These are phyloP conservation scores for Phytophthora tentaculata DNA, from an alignment of 352 stramenopile species.

Conservation along the genomic window DNA sequence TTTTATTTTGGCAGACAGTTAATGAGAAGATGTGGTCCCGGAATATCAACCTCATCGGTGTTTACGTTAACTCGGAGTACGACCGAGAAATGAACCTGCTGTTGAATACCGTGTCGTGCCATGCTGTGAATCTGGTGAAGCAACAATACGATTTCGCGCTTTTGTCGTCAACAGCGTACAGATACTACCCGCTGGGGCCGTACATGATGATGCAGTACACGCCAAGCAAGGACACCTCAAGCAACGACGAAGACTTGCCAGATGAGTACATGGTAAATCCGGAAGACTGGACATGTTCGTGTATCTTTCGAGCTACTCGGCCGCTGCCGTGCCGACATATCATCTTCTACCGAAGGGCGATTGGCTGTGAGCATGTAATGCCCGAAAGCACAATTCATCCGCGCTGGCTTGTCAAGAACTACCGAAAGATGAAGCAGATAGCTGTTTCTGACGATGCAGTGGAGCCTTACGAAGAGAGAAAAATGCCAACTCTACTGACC, in stretches of 20 bases:
- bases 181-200: background rate
- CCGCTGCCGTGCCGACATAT: background rate
- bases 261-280: background rate
- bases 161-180: background rate
- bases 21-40: background rate
- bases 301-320: background rate
- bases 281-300: background rate
- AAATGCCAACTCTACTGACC: background rate
- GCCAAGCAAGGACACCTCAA: background rate
- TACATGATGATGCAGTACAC: background rate
- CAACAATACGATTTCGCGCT: background rate
- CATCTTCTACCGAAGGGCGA: background rate
- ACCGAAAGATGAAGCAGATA: background rate
- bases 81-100: conserved; percentile 1
- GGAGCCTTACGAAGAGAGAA: background rate
- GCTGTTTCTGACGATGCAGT: background rate
- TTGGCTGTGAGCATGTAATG: background rate
- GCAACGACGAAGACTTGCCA: background rate
- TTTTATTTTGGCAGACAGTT: conserved; percentile 10
- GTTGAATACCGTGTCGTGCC: background rate
- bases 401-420: background rate
- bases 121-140: background rate
- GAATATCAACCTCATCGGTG: background rate
- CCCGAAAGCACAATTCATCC: background rate
- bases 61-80: conserved; percentile 12